Evolutionary conservation across 2,329 filamentous ascomycete species (phyloP).

Genomic region (Fusarium torreyae): DNA sequence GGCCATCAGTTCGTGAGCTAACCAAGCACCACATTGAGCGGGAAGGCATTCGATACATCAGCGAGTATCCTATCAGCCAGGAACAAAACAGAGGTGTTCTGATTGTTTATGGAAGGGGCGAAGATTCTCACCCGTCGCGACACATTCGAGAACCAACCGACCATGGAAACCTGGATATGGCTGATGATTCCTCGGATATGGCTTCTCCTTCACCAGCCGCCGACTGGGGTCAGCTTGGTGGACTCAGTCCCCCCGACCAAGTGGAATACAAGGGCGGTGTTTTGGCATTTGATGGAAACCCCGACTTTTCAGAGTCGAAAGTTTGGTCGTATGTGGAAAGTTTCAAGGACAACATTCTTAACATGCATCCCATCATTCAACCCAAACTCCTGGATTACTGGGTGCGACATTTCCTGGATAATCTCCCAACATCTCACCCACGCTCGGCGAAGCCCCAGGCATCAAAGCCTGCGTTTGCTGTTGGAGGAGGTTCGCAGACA

Average conservation of each 20-base stretch:
- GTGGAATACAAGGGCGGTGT: conserved; percentile 58
- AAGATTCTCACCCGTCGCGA: conserved; percentile 75
- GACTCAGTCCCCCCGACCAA: conserved; percentile 62
- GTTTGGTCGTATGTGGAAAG: conserved; percentile 69
- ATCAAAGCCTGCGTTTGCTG: conserved; percentile 54
- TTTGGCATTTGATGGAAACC: conserved; percentile 63
- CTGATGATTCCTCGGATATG: conserved; percentile 66
- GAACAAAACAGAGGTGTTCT: conserved; percentile 83
- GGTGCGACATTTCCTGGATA: conserved; percentile 68
- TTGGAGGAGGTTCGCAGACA: conserved; percentile 48
- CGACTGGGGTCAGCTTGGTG: conserved; percentile 73
- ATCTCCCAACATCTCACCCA: conserved; percentile 57
- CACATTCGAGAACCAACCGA: conserved; percentile 59
- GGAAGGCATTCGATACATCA: conserved; percentile 69
- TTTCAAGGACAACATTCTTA: conserved; percentile 74
- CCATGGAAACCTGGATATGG: conserved; percentile 59
- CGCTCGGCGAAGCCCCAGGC: conserved; percentile 50
- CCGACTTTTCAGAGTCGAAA: conserved; percentile 67
- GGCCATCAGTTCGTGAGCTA: conserved; percentile 77
- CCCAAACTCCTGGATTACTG: conserved; percentile 67
- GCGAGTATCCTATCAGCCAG: conserved; percentile 81
- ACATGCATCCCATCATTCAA: conserved; percentile 75
- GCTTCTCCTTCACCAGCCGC: conserved; percentile 69
- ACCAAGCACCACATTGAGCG: conserved; percentile 66
- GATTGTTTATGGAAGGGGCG: conserved; percentile 83